These are phyloP conservation scores for Amesomyces nigricolor DNA, from an alignment of 2,329 filamentous ascomycete species.

Conservation along the genomic window DNA sequence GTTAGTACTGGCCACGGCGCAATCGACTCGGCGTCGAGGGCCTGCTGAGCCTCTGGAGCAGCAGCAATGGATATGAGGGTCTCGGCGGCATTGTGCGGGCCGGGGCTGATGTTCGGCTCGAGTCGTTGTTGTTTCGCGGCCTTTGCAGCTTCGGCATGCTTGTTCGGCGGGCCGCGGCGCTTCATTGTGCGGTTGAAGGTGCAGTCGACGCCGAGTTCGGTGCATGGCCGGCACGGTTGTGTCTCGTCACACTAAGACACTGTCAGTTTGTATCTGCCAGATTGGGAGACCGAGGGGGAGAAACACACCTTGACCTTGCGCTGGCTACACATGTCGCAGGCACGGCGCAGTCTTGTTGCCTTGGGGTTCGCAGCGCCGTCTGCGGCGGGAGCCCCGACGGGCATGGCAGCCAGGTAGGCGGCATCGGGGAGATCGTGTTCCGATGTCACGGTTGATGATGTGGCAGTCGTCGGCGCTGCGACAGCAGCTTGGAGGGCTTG, in stretches of 20 bases:
- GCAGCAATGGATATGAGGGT: constrained; percentile 42
- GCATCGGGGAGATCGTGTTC: constrained; percentile 16
- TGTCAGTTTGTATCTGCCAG: constrained; percentile 10
- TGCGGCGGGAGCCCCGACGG: background rate
- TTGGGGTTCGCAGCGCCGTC: constrained; percentile 30
- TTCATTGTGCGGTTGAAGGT: constrained; percentile 54
- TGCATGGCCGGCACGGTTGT: constrained; percentile 52
- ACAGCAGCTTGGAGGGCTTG: constrained; percentile 27
- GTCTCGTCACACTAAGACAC: constrained; percentile 45
- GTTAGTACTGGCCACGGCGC: constrained; percentile 63
- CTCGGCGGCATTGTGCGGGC: constrained; percentile 44
- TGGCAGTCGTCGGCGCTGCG: constrained; percentile 11
- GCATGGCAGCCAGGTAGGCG: constrained; percentile 9
- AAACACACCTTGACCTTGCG: constrained; percentile 50
- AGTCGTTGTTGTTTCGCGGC: constrained; percentile 45
- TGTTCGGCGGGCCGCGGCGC: constrained; percentile 54
- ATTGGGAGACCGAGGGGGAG: background rate
- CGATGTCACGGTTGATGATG: constrained; percentile 11
- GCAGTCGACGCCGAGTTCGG: constrained; percentile 52
- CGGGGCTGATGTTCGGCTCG: constrained; percentile 30
- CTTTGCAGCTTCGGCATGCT: constrained; percentile 51
- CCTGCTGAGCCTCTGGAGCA: constrained; percentile 30
- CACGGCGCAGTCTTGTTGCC: constrained; percentile 51
- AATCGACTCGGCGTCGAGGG: constrained; percentile 61
- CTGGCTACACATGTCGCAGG: constrained; percentile 57